Evolutionary conservation across 805 yeast species (phyloP).

Genomic region (Sporopachydermia quercuum): DNA sequence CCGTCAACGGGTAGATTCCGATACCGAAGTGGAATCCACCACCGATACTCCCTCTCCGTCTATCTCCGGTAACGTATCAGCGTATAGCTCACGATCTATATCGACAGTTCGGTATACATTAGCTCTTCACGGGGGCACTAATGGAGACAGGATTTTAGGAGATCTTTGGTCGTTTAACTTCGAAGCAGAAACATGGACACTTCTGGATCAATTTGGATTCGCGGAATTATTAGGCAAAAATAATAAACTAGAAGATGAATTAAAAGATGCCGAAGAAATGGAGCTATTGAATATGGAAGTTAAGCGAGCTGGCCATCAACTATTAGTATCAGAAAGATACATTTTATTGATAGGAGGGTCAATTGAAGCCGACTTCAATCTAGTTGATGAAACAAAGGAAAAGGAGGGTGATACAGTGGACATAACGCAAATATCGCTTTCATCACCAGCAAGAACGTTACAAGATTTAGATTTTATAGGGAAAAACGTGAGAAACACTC

Average conservation of each 20-base stretch:
- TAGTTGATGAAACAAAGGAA: neutral
- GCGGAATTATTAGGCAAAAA: neutral
- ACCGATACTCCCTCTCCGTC: neutral
- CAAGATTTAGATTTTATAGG: neutral
- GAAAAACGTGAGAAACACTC: neutral
- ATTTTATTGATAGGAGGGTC: neutral
- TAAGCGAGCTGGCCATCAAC: neutral
- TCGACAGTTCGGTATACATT: neutral
- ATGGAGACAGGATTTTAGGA: neutral
- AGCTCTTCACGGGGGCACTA: neutral
- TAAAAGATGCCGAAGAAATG: neutral
- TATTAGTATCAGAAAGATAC: neutral
- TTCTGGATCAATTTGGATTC: neutral
- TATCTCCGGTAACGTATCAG: too few relatives aligned
- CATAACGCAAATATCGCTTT: neutral
- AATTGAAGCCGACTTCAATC: neutral
- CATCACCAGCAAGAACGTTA: neutral
- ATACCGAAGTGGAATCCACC: neutral
- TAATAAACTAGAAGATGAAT: too few relatives aligned
- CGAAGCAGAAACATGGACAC: neutral
- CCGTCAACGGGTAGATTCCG: neutral
- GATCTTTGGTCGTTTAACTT: neutral
- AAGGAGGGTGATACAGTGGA: neutral
- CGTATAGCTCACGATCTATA: too few relatives aligned
- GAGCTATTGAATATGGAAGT: neutral